These are phyloP conservation scores for Gynostemma pentaphyllum DNA, from an alignment of 306 rosid species.

Conservation along the genomic window DNA sequence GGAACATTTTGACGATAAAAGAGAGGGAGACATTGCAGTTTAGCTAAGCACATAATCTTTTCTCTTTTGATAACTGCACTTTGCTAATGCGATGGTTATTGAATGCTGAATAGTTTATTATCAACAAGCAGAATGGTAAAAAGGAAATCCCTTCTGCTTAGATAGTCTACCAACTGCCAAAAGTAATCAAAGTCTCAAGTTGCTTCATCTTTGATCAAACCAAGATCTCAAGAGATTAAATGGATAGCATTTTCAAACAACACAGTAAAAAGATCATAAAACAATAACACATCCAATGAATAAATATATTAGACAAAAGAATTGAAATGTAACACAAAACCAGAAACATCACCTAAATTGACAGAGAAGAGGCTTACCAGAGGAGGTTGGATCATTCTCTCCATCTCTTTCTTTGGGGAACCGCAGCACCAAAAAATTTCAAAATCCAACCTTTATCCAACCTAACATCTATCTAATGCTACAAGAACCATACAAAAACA, in stretches of 20 bases:
- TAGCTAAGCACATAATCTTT: not conserved
- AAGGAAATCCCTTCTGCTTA: no score
- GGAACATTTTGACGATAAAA: not conserved
- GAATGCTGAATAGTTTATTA: not conserved
- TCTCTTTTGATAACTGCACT: not conserved
- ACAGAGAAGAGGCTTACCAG: conserved; percentile 1
- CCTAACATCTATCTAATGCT: conserved; percentile 3
- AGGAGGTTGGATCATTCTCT: conserved; percentile 18
- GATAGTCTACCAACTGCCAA: no score
- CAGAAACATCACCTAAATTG: not conserved
- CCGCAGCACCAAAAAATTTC: not conserved
- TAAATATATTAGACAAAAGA: not conserved
- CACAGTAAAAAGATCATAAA: not conserved
- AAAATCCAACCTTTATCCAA: conserved; percentile 1
- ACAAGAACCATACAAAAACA: not conserved
- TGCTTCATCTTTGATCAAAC: not conserved
- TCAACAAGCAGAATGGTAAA: conserved; percentile 2
- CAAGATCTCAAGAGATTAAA: not conserved
- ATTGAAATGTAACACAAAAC: not conserved
- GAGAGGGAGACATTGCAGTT: not conserved
- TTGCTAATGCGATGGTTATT: not conserved
- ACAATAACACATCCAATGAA: not conserved
- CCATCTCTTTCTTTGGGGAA: conserved; percentile 12
- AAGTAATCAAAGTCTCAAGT: not conserved
- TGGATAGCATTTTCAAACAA: not conserved